These are phyloP conservation scores for Dothistroma pini DNA, from an alignment of 2,329 filamentous ascomycete genomes.

Conservation along the genomic window DNA sequence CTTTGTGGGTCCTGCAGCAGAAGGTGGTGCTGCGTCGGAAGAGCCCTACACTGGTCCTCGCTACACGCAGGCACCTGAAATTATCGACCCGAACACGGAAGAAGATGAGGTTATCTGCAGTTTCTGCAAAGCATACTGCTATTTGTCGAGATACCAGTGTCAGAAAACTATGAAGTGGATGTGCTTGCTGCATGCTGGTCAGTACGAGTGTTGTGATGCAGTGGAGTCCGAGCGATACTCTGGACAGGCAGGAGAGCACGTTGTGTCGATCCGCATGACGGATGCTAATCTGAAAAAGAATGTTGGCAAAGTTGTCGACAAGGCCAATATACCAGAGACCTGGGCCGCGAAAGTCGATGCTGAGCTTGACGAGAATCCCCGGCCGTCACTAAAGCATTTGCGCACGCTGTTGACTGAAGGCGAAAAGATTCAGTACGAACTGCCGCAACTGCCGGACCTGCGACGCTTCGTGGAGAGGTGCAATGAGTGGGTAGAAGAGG, in stretches of 20 bases:
- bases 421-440: conserved; percentile 89
- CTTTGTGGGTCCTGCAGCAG: conserved; percentile 47
- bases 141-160: conserved; percentile 86
- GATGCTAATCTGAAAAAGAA: conserved; percentile 64
- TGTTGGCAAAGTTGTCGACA: conserved; percentile 76
- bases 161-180: conserved; percentile 73
- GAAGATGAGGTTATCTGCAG: conserved; percentile 92
- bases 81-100: conserved; percentile 64
- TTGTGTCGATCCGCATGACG: conserved; percentile 71
- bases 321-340: conserved; percentile 75
- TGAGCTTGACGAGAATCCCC: conserved; percentile 76
- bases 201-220: conserved; percentile 73
- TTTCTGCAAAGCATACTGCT: conserved; percentile 89
- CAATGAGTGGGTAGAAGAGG: conserved; percentile 97
- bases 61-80: conserved; percentile 55
- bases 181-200: conserved; percentile 78
- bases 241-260: conserved; percentile 56
- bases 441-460: conserved; percentile 76
- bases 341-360: conserved; percentile 91
- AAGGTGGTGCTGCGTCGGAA: conserved; percentile 42
- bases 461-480: conserved; percentile 91
- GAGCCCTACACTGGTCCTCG: conserved; percentile 32
- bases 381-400: conserved; percentile 79
- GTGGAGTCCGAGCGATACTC: conserved; percentile 64
- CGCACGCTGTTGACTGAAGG: conserved; percentile 84